These are phyloP conservation scores for Phanerochaete sordida DNA, from an alignment of 768 basidiomycete genomes.

Conservation along the genomic window DNA sequence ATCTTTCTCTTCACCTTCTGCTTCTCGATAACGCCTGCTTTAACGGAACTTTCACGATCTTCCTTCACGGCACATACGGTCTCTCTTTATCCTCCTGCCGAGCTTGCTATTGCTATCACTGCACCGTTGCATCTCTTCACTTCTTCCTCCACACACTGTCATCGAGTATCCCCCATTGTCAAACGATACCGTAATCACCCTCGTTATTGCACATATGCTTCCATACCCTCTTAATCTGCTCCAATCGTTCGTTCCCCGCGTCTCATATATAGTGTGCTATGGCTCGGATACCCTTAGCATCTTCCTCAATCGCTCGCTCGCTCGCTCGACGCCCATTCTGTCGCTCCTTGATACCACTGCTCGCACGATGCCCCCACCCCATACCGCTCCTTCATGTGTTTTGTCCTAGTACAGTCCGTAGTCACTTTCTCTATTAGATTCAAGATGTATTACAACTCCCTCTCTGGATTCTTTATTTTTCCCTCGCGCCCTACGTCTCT, in stretches of 20 bases:
- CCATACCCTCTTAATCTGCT: constrained; percentile 3
- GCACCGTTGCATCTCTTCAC: constrained; percentile 1
- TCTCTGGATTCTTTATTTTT: constrained; percentile 3
- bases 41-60: constrained; percentile 24
- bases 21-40: constrained; percentile 18
- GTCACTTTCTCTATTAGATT: constrained; percentile 22
- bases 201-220: constrained; percentile 24
- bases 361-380: not conserved
- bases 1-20: constrained; percentile 13
- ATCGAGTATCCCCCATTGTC: constrained; percentile 24
- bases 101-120: constrained; percentile 26
- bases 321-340: constrained; percentile 11
- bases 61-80: constrained; percentile 18
- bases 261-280: not conserved
- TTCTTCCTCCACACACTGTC: constrained; percentile 16
- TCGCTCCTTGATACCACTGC: constrained; percentile 5
- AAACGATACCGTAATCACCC: constrained; percentile 30
- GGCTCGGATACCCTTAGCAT: constrained; percentile 5
- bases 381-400: constrained; percentile 17
- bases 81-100: constrained; percentile 22
- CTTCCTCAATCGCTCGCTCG: constrained; percentile 1
- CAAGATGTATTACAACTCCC: constrained; percentile 27
- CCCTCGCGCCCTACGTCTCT: not conserved
- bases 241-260: not conserved
- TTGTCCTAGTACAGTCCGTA: constrained; percentile 23